Base-by-base conservation (phyloP, 108 stramenopile species). In the Mayamaea pseudoterrestris region DNA sequence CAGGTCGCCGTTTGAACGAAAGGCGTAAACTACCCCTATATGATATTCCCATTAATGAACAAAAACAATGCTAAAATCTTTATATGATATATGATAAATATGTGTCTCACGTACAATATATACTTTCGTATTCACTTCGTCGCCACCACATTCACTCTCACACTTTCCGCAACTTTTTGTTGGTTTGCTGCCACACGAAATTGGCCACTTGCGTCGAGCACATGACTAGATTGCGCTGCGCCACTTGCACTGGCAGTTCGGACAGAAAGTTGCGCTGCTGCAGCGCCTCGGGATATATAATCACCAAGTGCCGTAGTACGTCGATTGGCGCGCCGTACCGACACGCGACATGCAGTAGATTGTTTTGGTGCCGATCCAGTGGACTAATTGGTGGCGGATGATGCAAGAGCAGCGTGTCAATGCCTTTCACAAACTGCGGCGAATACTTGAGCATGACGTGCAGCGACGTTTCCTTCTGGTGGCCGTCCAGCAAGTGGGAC, bases 341-440 rank as follows among this genome's bases (percentile, higher is more conserved):
- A 53, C 78, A 83, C 2, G 82, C 82, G 27, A 74, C 49, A 48
- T 83, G 82, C 28, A 83, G 57, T 3, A 78, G 82, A 21, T 58
- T 74, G 28, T 45, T 45, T 23, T 23, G 24, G 21, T 45, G 44
- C 24, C 22, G 21, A 45, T 45, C 44, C 6, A n/a, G 22, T 4
- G 24, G 13, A 22, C 7, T 4, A 6, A 20, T 26, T 14, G 17
- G n/a, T 22, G 22, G 14, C n/a, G 44, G 44, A 45, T 23, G 24
- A 13, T 20, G n/a, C 44, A 45, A 45, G 8, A 45, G 13, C 3
- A 23, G 13, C 44, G 28, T 27, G 28, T 45, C 44, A 27, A 20
- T 20, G 25, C n/a, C 24, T 27, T 45, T 22, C 14, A 5, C 8
- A 24, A 27, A 3, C 12, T 41, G 40, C 17, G 41, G 8, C 16